These are phyloP conservation scores for Daedaleopsis sinensis DNA, from an alignment of 768 basidiomycete genomes.

Conservation along the genomic window DNA sequence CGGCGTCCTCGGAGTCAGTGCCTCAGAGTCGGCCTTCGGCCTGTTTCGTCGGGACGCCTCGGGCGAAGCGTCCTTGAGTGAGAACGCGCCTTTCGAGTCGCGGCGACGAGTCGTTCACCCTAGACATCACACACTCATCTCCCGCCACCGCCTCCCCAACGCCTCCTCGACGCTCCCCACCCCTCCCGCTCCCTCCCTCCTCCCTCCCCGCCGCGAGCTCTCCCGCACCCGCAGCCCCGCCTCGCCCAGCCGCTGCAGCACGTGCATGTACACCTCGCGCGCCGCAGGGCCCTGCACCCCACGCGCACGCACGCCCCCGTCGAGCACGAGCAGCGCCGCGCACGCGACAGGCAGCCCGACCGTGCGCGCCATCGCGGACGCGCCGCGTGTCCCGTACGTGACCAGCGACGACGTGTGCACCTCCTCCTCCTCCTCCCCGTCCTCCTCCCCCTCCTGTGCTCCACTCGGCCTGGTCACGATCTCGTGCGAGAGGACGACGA, in stretches of 20 bases:
- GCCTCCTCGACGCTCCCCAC: slow-evolving; percentile 10
- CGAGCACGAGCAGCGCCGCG: slow-evolving; percentile 71
- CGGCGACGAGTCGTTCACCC: no score
- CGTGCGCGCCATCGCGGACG: slow-evolving; percentile 88
- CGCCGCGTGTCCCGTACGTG: slow-evolving; percentile 57
- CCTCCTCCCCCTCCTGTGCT: no score
- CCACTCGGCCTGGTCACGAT: slow-evolving; percentile 52
- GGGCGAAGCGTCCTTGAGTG: no score
- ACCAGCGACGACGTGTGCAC: slow-evolving; percentile 71
- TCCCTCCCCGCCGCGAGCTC: slow-evolving; percentile 21
- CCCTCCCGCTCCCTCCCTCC: no score
- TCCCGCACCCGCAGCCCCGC: slow-evolving; percentile 46
- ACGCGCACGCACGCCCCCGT: slow-evolving; percentile 50
- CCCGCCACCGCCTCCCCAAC: no score
- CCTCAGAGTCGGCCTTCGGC: no score
- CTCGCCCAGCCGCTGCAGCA: slow-evolving; percentile 63
- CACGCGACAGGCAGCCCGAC: slow-evolving; percentile 90
- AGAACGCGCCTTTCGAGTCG: no score
- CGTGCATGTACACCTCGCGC: slow-evolving; percentile 58
- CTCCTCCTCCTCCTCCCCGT: slow-evolving; percentile 45
- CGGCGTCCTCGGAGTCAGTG: no score
- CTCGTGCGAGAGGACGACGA: slow-evolving; percentile 87
- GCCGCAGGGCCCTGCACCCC: slow-evolving; percentile 76
- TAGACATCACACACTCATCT: no score
- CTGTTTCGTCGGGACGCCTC: no score